These are phyloP conservation scores for Sporobolomyces pararoseus DNA, from an alignment of 768 basidiomycete species.

Conservation along the genomic window DNA sequence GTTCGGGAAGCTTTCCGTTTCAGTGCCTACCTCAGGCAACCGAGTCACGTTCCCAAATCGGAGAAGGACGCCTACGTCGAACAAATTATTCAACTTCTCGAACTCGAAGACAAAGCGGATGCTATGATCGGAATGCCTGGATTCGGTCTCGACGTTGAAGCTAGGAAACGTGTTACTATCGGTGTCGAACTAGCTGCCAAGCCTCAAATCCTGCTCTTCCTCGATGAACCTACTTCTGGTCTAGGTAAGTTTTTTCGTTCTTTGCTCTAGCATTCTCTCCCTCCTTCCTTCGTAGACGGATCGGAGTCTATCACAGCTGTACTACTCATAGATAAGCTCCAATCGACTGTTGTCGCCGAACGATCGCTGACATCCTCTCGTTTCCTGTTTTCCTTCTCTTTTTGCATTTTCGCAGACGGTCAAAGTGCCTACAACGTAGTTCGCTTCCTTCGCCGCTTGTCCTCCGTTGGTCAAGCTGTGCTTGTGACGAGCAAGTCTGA, in stretches of 20 bases:
- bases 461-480: constrained; percentile 52
- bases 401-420: constrained; percentile 53
- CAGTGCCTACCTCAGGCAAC: constrained; percentile 46
- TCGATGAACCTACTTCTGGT: constrained; percentile 54
- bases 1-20: constrained; percentile 46
- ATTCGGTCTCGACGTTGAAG: constrained; percentile 48
- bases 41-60: constrained; percentile 39
- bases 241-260: too few species aligned
- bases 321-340: too few species aligned
- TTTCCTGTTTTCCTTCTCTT: too few species aligned
- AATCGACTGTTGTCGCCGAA: too few species aligned
- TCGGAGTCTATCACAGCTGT: too few species aligned
- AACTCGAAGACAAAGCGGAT: constrained; percentile 76
- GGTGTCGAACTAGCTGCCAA: constrained; percentile 77
- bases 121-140: constrained; percentile 61
- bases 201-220: constrained; percentile 52
- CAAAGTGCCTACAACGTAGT: constrained; percentile 54
- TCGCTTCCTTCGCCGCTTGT: constrained; percentile 53
- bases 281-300: too few species aligned
- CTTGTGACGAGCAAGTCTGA: constrained; percentile 52
- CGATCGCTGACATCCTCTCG: too few species aligned
- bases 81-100: constrained; percentile 74
- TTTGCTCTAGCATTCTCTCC: constrained; percentile 47
- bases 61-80: constrained; percentile 47
- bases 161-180: constrained; percentile 53